phyloP scores from a whole-genome alignment of 345 rosid genomes.

The Triadica sebifera region DNA sequence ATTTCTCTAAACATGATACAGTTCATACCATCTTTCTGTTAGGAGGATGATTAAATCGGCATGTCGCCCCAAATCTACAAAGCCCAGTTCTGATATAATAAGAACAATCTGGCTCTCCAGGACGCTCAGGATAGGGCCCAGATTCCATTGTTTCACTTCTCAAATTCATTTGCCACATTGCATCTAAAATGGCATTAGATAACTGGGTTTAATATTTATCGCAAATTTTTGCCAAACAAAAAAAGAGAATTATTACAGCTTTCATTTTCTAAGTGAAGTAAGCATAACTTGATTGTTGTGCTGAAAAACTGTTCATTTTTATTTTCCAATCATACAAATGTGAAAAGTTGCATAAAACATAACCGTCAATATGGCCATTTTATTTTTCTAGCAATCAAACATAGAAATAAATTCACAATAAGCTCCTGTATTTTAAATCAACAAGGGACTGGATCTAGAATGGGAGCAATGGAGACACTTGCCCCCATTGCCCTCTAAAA shows the following conservation, averaged over 20 bases:
- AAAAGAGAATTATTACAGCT: background rate
- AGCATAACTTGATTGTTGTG: background rate
- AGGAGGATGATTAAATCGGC: constrained; percentile 74
- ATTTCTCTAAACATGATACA: constrained; percentile 20
- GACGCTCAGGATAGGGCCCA: constrained; percentile 77
- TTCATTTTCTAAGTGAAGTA: background rate
- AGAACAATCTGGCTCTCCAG: constrained; percentile 95
- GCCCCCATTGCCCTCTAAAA: no score
- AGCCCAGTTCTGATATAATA: constrained; percentile 97
- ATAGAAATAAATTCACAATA: background rate
- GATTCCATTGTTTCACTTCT: constrained; percentile 69
- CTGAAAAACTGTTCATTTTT: background rate
- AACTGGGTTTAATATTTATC: constrained; percentile 25
- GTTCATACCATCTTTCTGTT: constrained; percentile 82
- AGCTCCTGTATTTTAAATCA: background rate
- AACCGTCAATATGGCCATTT: no score
- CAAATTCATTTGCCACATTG: constrained; percentile 87
- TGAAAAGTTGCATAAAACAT: background rate
- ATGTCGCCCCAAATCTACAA: constrained; percentile 79
- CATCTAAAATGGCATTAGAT: constrained; percentile 48
- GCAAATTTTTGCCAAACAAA: background rate
- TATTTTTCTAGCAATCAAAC: background rate
- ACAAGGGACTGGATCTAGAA: no score
- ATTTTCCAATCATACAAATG: background rate
- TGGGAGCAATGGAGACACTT: no score